These are phyloP conservation scores for Alternaria sp. DNA, from an alignment of 2,329 filamentous ascomycete genomes.

Conservation along the genomic window DNA sequence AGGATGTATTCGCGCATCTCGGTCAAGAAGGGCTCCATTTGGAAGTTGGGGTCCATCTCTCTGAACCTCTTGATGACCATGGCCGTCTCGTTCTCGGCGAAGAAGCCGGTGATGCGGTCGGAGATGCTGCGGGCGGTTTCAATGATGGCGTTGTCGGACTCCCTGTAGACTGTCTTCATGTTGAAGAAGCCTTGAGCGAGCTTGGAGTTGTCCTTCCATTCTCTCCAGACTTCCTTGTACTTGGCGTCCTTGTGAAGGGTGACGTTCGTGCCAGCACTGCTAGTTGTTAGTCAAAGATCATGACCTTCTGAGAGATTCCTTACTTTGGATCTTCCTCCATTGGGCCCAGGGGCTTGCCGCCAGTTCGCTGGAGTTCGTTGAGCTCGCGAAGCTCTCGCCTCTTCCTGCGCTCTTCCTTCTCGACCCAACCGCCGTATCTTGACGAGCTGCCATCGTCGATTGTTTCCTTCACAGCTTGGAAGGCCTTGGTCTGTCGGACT, in stretches of 20 bases:
- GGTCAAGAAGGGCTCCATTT: constrained; percentile 90
- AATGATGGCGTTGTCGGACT: constrained; percentile 96
- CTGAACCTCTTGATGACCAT: constrained; percentile 98
- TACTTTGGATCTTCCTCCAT: constrained; percentile 88
- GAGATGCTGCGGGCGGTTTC: constrained; percentile 92
- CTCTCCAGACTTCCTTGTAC: constrained; percentile 98
- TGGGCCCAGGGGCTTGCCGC: constrained; percentile 60
- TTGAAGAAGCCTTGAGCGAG: constrained; percentile 87
- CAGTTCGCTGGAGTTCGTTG: constrained; percentile 61
- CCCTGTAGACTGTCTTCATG: constrained; percentile 86
- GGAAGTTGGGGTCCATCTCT: constrained; percentile 92
- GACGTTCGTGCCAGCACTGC: constrained; percentile 88
- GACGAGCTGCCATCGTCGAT: constrained; percentile 98
- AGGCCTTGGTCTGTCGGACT: constrained; percentile 92
- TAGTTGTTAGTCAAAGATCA: constrained; percentile 11
- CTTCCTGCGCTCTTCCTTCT: constrained; percentile 90
- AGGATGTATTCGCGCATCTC: constrained; percentile 98
- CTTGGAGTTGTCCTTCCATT: constrained; percentile 89
- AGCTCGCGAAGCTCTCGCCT: constrained; percentile 75
- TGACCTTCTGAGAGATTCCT: constrained; percentile 42
- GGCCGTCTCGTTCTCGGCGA: constrained; percentile 97
- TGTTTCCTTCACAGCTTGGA: constrained; percentile 89
- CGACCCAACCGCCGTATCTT: constrained; percentile 93
- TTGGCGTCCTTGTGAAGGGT: constrained; percentile 96
- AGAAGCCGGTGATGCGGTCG: constrained; percentile 91